Base-by-base conservation (phyloP, 2,329 filamentous ascomycete genomes). In the Hirsutella thompsonii region DNA sequence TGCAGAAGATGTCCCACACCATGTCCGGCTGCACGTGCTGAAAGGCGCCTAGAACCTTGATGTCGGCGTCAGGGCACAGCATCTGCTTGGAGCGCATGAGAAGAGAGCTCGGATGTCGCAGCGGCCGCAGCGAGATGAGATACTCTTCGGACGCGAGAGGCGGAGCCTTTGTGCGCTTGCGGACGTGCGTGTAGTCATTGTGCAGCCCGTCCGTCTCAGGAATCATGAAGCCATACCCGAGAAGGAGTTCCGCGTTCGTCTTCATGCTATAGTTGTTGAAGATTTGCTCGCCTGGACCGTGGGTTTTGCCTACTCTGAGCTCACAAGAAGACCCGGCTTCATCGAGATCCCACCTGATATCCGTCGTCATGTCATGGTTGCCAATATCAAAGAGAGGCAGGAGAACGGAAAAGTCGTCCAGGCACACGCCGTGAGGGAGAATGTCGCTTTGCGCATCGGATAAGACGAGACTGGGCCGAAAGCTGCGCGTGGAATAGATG, bases 231-330 rank as follows among this genome's bases (percentile, higher is more conserved):
- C 76, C 76, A 51, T 82, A 82, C 0, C 70, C 76, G 2, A 81
- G 60, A 1, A 82, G 64, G 20, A 82, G 62, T 60, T 85, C 80
- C 44, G 79, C 81, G 51, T 87, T 88, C 6, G 81, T 83, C 58
- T 85, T 83, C 52, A 64, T 57, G 23, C 82, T 82, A 52, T 88
- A 88, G 55, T 84, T 86, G 62, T 85, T 84, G 51, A 69, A 79
- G 20, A 78, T 57, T 48, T 78, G 73, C 23, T 74, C 57, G 0
- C 78, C 76, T 0, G 73, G 59, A 4, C 47, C 38, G 49, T 79
- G 70, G 1, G 49, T 45, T 42, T 64, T 60, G 16, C 52, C 55
- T 8, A 67, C 64, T 14, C 56, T 52, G 9, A 79, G 61, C 8
- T 54, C 58, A 44, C 71, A 76, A 18, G 47, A 37, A 13, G 48